Conservation (phyloP, 2,329 filamentous ascomycete genomes). For the Hymenoscyphus repandus region DNA sequence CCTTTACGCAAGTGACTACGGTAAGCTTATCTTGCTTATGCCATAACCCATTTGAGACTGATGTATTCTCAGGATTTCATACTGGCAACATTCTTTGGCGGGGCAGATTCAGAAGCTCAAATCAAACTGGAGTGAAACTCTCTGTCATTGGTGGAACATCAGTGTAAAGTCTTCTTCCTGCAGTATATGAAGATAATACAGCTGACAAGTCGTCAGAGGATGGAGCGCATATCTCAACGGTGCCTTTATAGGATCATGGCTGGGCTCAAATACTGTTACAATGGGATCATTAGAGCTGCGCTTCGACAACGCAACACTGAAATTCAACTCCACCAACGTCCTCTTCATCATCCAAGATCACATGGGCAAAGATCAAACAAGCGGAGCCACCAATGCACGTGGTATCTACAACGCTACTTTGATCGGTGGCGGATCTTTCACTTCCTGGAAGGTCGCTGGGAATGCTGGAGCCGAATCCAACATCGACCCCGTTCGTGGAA, state of each 20-base stretch:
- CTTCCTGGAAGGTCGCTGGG: constrained; percentile 52
- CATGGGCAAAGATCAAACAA: constrained; percentile 52
- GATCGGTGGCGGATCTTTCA: constrained; percentile 28
- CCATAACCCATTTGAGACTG: not conserved
- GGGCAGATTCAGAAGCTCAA: constrained; percentile 33
- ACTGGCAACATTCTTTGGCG: constrained; percentile 41
- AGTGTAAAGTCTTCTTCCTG: not conserved
- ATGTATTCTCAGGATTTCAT: constrained; percentile 32
- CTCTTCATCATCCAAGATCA: constrained; percentile 55
- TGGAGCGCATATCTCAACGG: constrained; percentile 43
- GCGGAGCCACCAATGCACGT: constrained; percentile 41
- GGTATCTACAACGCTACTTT: constrained; percentile 50
- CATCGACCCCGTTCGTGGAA: constrained; percentile 51
- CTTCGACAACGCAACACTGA: constrained; percentile 45
- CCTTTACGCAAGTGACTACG: constrained; percentile 42
- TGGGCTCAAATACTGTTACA: constrained; percentile 41
- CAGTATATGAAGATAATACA: not conserved
- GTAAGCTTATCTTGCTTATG: constrained; percentile 1
- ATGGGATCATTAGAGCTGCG: constrained; percentile 39
- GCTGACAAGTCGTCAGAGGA: constrained; percentile 13
- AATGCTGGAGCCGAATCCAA: constrained; percentile 47
- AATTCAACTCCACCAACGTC: constrained; percentile 37
- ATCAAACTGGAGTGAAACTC: constrained; percentile 28
- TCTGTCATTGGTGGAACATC: constrained; percentile 19
- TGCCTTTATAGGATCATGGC: constrained; percentile 48